A percentile compares a stretch with the other conserved stretches of the same genome.
Conservation (phyloP, 352 stramenopile genomes). For the Halophytophthora polymorphica region DNA sequence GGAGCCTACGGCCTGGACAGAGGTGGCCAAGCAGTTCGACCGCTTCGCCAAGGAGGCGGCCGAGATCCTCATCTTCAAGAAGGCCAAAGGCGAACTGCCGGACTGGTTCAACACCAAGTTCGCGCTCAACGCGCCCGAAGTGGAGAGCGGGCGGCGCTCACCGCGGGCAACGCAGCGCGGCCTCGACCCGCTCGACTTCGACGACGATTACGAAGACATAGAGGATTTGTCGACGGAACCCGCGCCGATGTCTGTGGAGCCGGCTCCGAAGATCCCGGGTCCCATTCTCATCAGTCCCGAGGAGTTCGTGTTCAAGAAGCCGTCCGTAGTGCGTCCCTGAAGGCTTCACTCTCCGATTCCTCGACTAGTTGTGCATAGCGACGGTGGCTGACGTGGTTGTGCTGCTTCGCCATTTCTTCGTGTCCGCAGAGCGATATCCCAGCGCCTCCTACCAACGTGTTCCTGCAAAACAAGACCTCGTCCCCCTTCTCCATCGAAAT, state of each 20-base stretch:
- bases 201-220: conserved; percentile 16
- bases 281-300: conserved; percentile 62
- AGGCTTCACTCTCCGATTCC: conserved; percentile 2
- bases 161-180: conserved; percentile 31
- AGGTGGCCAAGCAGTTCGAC: conserved; percentile 64
- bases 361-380: conserved; percentile 2
- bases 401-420: neutral
- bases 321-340: conserved; percentile 12
- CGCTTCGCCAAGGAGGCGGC: conserved; percentile 62
- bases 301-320: conserved; percentile 62
- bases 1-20: conserved; percentile 34
- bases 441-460: conserved; percentile 64
- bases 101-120: conserved; percentile 64
- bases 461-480: conserved; percentile 69
- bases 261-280: conserved; percentile 24
- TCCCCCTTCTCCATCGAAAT: conserved; percentile 61
- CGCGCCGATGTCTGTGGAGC: conserved; percentile 7
- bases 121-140: conserved; percentile 51
- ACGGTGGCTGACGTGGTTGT: neutral
- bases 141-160: conserved; percentile 44
- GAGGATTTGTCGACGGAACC: conserved; percentile 12
- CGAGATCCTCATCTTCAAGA: conserved; percentile 66
- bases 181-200: conserved; percentile 34
- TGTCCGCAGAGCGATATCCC: conserved; percentile 11
- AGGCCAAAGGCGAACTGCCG: conserved; percentile 55